Evolutionary conservation across 2,329 filamentous ascomycete species (phyloP).

Genomic region (Penicillium aurantiogriseum): DNA sequence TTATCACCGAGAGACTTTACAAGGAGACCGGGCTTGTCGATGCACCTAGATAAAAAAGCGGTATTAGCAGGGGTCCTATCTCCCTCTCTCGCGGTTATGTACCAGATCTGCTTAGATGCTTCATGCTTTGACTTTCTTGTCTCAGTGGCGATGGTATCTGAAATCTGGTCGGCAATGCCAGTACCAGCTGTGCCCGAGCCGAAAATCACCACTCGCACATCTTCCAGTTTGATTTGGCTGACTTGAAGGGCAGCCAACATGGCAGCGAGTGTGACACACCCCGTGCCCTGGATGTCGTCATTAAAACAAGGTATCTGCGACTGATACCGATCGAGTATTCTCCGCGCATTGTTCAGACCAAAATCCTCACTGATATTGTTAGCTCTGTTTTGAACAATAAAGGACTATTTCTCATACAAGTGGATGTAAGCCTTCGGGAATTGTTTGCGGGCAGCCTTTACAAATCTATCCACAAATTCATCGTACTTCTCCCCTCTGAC

Average conservation of each 20-base stretch:
- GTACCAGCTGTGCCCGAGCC: constrained; percentile 79
- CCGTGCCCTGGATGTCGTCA: constrained; percentile 86
- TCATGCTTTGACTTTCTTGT: constrained; percentile 66
- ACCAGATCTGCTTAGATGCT: constrained; percentile 78
- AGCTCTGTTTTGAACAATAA: background rate
- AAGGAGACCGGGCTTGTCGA: constrained; percentile 79
- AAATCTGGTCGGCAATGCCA: constrained; percentile 81
- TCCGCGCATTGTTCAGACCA: constrained; percentile 71
- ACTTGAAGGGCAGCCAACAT: constrained; percentile 75
- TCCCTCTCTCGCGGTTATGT: constrained; percentile 10
- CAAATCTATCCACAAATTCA: constrained; percentile 71
- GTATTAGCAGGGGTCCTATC: background rate
- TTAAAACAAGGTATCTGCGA: constrained; percentile 80
- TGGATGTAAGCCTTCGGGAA: constrained; percentile 83
- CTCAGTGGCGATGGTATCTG: constrained; percentile 73
- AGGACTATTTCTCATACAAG: constrained; percentile 49
- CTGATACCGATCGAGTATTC: constrained; percentile 73
- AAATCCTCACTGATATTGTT: constrained; percentile 65
- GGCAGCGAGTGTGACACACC: constrained; percentile 80
- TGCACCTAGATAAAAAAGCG: constrained; percentile 55
- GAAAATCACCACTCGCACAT: constrained; percentile 72
- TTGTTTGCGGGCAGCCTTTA: constrained; percentile 63
- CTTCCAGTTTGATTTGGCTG: constrained; percentile 62
- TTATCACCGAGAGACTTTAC: constrained; percentile 60
- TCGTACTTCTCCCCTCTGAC: constrained; percentile 72